These are phyloP conservation scores for Saccharomycopsis sp. DNA, from an alignment of 805 yeast genomes.

Conservation along the genomic window DNA sequence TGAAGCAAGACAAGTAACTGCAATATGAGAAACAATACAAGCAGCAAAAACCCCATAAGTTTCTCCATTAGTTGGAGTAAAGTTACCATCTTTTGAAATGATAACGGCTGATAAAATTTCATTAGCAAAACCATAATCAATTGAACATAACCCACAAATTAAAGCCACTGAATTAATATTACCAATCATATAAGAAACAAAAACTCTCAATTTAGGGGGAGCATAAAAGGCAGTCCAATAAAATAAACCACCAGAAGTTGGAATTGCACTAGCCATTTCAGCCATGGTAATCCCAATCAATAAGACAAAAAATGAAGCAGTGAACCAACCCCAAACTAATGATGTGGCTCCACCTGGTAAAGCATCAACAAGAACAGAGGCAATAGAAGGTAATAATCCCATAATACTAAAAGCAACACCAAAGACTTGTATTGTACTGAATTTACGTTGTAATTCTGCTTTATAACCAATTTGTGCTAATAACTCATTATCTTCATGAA, in stretches of 20 bases:
- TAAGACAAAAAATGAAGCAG: slow-evolving; percentile 45
- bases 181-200: slow-evolving; percentile 54
- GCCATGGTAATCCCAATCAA: slow-evolving; percentile 54
- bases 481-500: background rate
- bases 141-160: slow-evolving; percentile 55
- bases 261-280: slow-evolving; percentile 57
- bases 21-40: slow-evolving; percentile 40
- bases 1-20: slow-evolving; percentile 47
- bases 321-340: slow-evolving; percentile 65
- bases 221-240: slow-evolving; percentile 62
- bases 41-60: slow-evolving; percentile 60
- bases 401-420: slow-evolving; percentile 65
- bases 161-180: slow-evolving; percentile 59
- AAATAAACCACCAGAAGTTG: slow-evolving; percentile 69
- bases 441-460: slow-evolving; percentile 54
- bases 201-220: slow-evolving; percentile 40
- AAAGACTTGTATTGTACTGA: slow-evolving; percentile 52
- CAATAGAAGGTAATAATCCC: slow-evolving; percentile 59
- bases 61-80: slow-evolving; percentile 41
- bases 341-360: slow-evolving; percentile 30
- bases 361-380: slow-evolving; percentile 43
- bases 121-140: slow-evolving; percentile 57
- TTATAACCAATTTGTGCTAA: slow-evolving; percentile 42
- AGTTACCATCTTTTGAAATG: slow-evolving; percentile 42
- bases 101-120: slow-evolving; percentile 51